Conservation (phyloP, 768 basidiomycete species). For the Lactifluus piperatus region DNA sequence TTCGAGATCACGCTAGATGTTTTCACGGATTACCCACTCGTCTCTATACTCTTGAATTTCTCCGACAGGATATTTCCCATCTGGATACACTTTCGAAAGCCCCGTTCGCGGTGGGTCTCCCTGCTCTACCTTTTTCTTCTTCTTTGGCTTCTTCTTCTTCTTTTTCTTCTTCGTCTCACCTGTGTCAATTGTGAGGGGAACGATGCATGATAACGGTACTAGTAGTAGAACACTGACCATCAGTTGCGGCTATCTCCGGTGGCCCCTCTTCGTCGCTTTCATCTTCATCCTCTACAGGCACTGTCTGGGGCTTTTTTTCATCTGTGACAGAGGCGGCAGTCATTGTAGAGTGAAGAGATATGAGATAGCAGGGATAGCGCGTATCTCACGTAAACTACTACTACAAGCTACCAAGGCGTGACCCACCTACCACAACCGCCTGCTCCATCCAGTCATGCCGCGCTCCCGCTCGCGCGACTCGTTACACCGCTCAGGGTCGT, state of each 20-base stretch:
- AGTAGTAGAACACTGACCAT: slow-evolving; percentile 27
- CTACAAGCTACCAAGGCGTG: neutral
- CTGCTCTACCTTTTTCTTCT: slow-evolving; percentile 71
- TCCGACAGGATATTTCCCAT: slow-evolving; percentile 84
- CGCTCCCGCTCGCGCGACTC: slow-evolving; percentile 14
- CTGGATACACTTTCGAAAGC: slow-evolving; percentile 79
- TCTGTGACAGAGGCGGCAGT: slow-evolving; percentile 8
- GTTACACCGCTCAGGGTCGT: slow-evolving; percentile 1
- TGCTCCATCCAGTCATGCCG: slow-evolving; percentile 3
- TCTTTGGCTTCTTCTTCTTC: slow-evolving; percentile 90
- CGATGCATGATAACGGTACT: neutral
- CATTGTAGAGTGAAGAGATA: slow-evolving; percentile 6
- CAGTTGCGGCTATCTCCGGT: slow-evolving; percentile 22
- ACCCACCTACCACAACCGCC: neutral
- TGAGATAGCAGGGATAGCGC: neutral
- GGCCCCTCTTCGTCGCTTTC: slow-evolving; percentile 30
- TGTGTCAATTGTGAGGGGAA: neutral
- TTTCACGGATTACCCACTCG: slow-evolving; percentile 52
- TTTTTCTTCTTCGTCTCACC: slow-evolving; percentile 74
- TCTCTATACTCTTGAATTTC: slow-evolving; percentile 87
- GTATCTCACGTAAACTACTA: slow-evolving; percentile 5
- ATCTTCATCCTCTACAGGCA: slow-evolving; percentile 19
- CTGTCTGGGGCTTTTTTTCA: slow-evolving; percentile 16
- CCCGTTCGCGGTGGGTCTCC: slow-evolving; percentile 89
- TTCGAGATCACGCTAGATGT: neutral